Base-by-base conservation (phyloP, 2,329 filamentous ascomycete genomes). In the Hymenoscyphus salicellus region DNA sequence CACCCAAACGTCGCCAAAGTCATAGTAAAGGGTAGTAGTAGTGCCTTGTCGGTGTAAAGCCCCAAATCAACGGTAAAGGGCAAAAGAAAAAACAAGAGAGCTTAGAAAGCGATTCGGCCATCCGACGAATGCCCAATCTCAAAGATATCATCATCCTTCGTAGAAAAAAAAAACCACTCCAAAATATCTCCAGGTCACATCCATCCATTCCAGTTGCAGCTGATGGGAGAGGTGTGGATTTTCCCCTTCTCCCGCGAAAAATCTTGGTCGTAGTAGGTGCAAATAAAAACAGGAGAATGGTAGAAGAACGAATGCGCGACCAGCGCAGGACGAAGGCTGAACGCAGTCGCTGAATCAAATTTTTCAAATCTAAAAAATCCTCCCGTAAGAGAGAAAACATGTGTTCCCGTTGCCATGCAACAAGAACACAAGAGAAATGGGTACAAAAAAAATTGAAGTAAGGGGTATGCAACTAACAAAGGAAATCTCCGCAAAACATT, bases 391-490 rank as follows among this genome's bases (percentile, higher is more conserved):
- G 43, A 49, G 46, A 52, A 52, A 52, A 52, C 23, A 52, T 52
- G 46, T 52, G 46, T 23, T 52, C 46, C 20, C 46, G 20, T 23
- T 52, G 46, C 10, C 46, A 23, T 52, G 46, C n/a, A 59, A 59
- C 33, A 59, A 55, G 46, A 64, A 33, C 41, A 33, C 30, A 64
- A 55, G 52, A 14, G 14, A 58, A 32, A 23, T 32, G 20, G 14
- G 56, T 17, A 58, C 52, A 63, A 59, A 43, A 30, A 14, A 58
- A 58, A 30, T 46, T 28, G 41, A 65, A 59, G 63, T 59, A 58
- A 62, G 60, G 60, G 63, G 58, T 61, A 65, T 62, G 60, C 60
- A 60, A 28, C 49, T 43, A n/a, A 32, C 52, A 62, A 65, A 28
- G 49, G 26, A 62, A 60, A 46, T 59, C 5, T 58, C 32, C 38